A percentile compares a stretch with the other conserved stretches of the same genome.
phyloP scores from a whole-genome alignment of 164 flowering plant genomes.

The Magnolia kwangsiensis region DNA sequence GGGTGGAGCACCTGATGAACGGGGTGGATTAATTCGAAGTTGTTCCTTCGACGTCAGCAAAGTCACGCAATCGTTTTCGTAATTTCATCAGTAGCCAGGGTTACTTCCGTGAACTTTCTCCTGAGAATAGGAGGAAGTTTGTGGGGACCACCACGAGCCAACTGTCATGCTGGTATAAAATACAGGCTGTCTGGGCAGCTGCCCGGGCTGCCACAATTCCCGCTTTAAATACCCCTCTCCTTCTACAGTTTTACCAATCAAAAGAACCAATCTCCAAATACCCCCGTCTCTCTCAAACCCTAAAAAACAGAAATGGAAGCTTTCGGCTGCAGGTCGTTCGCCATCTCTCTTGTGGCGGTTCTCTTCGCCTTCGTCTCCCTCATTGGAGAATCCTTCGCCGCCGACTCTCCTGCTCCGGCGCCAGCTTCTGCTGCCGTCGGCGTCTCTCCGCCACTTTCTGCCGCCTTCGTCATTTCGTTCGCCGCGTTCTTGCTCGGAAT shows the following conservation, averaged over 20 bases:
- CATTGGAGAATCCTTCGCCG: constrained; percentile 19
- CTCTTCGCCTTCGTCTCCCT: constrained; percentile 18
- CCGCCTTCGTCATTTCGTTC: constrained; percentile 22
- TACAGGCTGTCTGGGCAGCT: constrained; percentile 3
- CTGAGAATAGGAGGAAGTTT: not conserved
- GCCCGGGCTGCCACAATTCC: not conserved
- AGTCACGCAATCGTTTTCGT: not conserved
- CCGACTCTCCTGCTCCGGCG: constrained; percentile 44
- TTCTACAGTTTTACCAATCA: not conserved
- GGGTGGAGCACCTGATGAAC: too few species aligned
- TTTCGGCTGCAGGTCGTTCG: constrained; percentile 8
- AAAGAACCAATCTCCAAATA: not conserved
- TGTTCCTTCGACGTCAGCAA: too few species aligned
- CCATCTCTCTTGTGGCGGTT: constrained; percentile 23
- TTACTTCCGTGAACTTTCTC: not conserved
- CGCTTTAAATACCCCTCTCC: constrained; percentile 3
- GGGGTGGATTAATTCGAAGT: too few species aligned
- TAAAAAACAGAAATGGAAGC: constrained; percentile 15
- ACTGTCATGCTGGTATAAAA: not conserved
- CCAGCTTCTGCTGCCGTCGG: constrained; percentile 32
- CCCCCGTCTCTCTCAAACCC: not conserved
- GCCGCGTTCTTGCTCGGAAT: constrained; percentile 32
- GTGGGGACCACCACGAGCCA: not conserved
- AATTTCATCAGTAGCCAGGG: not conserved
- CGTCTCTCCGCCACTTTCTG: constrained; percentile 27